These are phyloP conservation scores for Auricularia heimuer DNA, from an alignment of 768 basidiomycete species.

Conservation along the genomic window DNA sequence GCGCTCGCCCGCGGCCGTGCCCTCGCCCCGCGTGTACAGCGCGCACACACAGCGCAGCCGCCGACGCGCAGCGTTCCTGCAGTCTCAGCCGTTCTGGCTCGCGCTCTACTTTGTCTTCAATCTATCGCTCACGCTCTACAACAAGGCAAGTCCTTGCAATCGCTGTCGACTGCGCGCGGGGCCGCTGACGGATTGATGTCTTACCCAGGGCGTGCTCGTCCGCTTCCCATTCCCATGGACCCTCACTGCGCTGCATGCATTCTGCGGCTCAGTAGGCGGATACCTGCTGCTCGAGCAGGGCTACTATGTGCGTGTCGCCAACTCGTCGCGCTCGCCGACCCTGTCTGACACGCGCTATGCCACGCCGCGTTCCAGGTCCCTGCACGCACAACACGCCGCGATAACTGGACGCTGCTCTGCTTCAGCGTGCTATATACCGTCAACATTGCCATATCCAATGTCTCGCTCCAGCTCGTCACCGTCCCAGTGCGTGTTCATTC, in stretches of 20 bases:
- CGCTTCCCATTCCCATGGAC: constrained; percentile 95
- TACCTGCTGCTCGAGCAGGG: constrained; percentile 49
- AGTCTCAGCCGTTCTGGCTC: constrained; percentile 47
- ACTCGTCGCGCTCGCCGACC: background rate
- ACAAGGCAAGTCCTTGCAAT: constrained; percentile 43
- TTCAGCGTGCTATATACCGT: constrained; percentile 89
- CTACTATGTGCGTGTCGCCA: constrained; percentile 32
- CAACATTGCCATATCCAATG: constrained; percentile 92
- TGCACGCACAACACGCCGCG: constrained; percentile 37
- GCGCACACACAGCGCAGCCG: background rate
- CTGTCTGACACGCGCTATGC: constrained; percentile 1
- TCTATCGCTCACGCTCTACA: constrained; percentile 85
- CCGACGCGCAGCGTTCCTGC: constrained; percentile 9
- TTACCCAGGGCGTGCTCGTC: constrained; percentile 49
- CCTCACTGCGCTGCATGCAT: constrained; percentile 83
- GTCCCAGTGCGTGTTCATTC: constrained; percentile 55
- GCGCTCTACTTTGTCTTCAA: constrained; percentile 83
- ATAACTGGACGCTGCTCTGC: constrained; percentile 55
- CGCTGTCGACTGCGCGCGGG: background rate
- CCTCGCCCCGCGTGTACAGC: background rate
- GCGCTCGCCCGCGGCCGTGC: background rate
- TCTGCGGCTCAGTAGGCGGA: constrained; percentile 80
- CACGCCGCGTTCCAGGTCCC: constrained; percentile 28
- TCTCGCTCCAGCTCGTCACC: constrained; percentile 80
- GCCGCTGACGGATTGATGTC: background rate